Evolutionary conservation across 352 stramenopile genomes (phyloP).

Genomic region (Phytophthora ramorum): DNA sequence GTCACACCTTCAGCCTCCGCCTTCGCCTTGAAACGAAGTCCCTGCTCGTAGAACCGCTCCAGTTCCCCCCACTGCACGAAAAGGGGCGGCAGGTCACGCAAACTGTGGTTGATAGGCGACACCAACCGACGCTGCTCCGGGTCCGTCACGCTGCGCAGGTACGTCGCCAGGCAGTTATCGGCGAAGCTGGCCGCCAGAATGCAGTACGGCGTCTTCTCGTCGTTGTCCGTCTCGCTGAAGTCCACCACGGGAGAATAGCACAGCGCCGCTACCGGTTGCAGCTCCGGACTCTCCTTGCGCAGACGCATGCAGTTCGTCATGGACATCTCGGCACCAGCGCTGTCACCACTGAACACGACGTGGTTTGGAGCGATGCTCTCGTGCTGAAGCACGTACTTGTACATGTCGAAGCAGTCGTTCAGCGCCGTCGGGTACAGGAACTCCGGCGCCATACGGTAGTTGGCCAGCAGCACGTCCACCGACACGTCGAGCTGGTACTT

Average conservation of each 20-base stretch:
- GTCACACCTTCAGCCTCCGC: slow-evolving; percentile 30
- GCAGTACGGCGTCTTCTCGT: slow-evolving; percentile 34
- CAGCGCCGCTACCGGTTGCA: slow-evolving; percentile 25
- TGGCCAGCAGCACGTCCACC: slow-evolving; percentile 55
- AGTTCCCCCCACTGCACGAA: slow-evolving; percentile 43
- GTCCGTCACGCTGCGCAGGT: slow-evolving; percentile 22
- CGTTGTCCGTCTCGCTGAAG: slow-evolving; percentile 26
- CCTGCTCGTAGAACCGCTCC: slow-evolving; percentile 41
- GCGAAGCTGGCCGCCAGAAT: slow-evolving; percentile 34
- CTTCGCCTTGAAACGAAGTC: slow-evolving; percentile 36
- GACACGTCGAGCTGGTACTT: slow-evolving; percentile 25
- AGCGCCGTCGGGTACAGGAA: slow-evolving; percentile 43
- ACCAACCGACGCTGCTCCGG: slow-evolving; percentile 26
- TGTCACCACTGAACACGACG: slow-evolving; percentile 53
- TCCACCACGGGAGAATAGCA: slow-evolving; percentile 37
- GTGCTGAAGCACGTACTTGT: slow-evolving; percentile 42
- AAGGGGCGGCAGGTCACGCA: slow-evolving; percentile 37
- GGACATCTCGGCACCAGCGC: slow-evolving; percentile 49
- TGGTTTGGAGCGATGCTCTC: slow-evolving; percentile 33
- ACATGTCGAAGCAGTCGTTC: slow-evolving; percentile 51
- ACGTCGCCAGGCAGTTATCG: slow-evolving; percentile 26
- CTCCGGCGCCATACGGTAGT: slow-evolving; percentile 62
- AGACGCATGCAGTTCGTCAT: slow-evolving; percentile 42
- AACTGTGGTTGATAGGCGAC: slow-evolving; percentile 45
- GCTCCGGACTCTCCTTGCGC: slow-evolving; percentile 23